These are phyloP conservation scores for Wickerhamiella pararugosa DNA, from an alignment of 1,139 yeast species.

Conservation along the genomic window DNA sequence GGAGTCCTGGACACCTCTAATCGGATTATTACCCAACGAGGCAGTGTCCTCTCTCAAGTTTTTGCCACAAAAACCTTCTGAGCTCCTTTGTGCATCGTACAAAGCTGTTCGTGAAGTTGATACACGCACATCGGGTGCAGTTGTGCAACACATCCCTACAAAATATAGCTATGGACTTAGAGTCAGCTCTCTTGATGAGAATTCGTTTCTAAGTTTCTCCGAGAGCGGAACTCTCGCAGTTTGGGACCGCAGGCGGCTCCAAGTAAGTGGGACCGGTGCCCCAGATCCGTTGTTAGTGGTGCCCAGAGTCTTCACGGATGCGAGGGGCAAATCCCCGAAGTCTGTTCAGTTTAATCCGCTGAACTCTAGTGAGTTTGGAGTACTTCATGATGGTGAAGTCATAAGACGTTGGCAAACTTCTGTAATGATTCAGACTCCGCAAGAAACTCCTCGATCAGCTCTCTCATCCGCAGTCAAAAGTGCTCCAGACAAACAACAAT, in stretches of 20 bases:
- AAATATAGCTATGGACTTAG: slow-evolving; percentile 56
- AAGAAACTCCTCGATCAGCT: slow-evolving; percentile 1
- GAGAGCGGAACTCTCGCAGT: slow-evolving; percentile 77
- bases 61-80: slow-evolving; percentile 40
- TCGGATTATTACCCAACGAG: slow-evolving; percentile 57
- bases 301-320: slow-evolving; percentile 50
- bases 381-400: slow-evolving; percentile 62
- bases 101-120: slow-evolving; percentile 71
- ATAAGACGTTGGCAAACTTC: slow-evolving; percentile 78
- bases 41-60: slow-evolving; percentile 56
- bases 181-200: slow-evolving; percentile 50
- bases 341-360: slow-evolving; percentile 60
- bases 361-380: slow-evolving; percentile 60
- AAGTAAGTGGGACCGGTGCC: slow-evolving; percentile 18
- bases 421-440: background rate
- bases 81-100: slow-evolving; percentile 57
- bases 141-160: slow-evolving; percentile 27
- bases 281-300: slow-evolving; percentile 49
- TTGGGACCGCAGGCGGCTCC: slow-evolving; percentile 70
- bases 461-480: slow-evolving; percentile 2
- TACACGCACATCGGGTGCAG: slow-evolving; percentile 19
- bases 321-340: slow-evolving; percentile 43
- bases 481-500: slow-evolving; percentile 29
- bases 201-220: slow-evolving; percentile 56
- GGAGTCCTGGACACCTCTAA: slow-evolving; percentile 34